Evolutionary conservation across 306 rosid species (phyloP).

Genomic region (Rosa rugosa): DNA sequence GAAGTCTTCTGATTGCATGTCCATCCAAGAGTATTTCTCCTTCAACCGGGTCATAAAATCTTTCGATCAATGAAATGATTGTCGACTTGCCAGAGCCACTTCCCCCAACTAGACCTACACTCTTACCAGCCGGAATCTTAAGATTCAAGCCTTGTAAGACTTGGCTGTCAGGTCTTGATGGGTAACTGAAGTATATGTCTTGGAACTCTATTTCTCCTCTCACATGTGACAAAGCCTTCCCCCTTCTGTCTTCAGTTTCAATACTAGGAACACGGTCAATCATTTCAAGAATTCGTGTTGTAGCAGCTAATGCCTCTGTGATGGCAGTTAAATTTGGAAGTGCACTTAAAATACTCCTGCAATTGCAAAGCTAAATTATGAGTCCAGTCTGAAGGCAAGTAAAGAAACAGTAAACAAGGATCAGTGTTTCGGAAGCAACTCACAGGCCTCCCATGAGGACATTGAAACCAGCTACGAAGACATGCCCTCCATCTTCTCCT

Average conservation of each 20-base stretch:
- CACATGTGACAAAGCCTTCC: constrained; percentile 78
- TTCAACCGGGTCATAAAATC: constrained; percentile 82
- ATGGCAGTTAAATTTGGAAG: constrained; percentile 84
- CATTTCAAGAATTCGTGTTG: constrained; percentile 67
- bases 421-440: constrained; percentile 36
- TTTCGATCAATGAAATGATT: constrained; percentile 69
- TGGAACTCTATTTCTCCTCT: constrained; percentile 73
- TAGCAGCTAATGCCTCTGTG: constrained; percentile 69
- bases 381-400: constrained; percentile 8
- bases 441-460: constrained; percentile 95
- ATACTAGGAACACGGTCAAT: constrained; percentile 60
- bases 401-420: neutral
- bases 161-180: constrained; percentile 67
- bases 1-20: constrained; percentile 64
- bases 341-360: constrained; percentile 85
- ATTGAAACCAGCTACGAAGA: constrained; percentile 80
- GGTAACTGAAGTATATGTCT: constrained; percentile 61
- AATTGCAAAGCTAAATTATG: constrained; percentile 27
- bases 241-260: constrained; percentile 69
- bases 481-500: constrained; percentile 76
- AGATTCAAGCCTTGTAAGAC: constrained; percentile 70
- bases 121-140: constrained; percentile 69
- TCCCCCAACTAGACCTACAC: constrained; percentile 78
- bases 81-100: constrained; percentile 96
- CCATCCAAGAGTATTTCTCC: constrained; percentile 84